Evolutionary conservation across 805 yeast genomes (phyloP).

Genomic region (Starmera dryadoides): DNA sequence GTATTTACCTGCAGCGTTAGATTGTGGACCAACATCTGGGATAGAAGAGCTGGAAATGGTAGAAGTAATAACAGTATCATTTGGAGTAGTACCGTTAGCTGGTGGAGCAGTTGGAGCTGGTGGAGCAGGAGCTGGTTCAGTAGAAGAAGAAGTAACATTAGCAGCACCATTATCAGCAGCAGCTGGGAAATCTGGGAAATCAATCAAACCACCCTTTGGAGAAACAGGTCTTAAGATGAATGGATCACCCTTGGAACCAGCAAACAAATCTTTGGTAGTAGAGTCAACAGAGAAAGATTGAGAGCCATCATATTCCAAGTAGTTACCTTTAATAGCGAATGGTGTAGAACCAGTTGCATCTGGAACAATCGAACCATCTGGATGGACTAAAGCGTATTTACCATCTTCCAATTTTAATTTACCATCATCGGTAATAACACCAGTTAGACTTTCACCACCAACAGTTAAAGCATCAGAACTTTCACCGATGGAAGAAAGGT

Average conservation of each 20-base stretch:
- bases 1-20: conserved; percentile 19
- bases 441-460: conserved; percentile 11
- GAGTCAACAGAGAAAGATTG: conserved; percentile 32
- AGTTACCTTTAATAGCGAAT: conserved; percentile 30
- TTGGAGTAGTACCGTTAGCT: conserved; percentile 3
- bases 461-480: conserved; percentile 12
- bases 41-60: no score
- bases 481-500: conserved; percentile 20
- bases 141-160: conserved; percentile 5
- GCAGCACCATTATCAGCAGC: no score
- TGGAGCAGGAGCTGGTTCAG: conserved; percentile 1
- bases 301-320: conserved; percentile 27
- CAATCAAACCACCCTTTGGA: conserved; percentile 17
- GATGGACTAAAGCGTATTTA: conserved; percentile 20
- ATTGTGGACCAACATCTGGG: no score
- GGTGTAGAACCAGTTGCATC: conserved; percentile 27
- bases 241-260: conserved; percentile 7
- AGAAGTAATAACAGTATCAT: neutral
- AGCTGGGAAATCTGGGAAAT: conserved; percentile 9
- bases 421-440: conserved; percentile 25
- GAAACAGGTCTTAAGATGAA: conserved; percentile 14
- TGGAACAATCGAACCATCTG: conserved; percentile 18
- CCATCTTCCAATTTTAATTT: conserved; percentile 22
- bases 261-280: conserved; percentile 7
- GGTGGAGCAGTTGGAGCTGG: neutral